These are phyloP conservation scores for Cucumis sativus DNA, from an alignment of 306 rosid genomes.

Conservation along the genomic window DNA sequence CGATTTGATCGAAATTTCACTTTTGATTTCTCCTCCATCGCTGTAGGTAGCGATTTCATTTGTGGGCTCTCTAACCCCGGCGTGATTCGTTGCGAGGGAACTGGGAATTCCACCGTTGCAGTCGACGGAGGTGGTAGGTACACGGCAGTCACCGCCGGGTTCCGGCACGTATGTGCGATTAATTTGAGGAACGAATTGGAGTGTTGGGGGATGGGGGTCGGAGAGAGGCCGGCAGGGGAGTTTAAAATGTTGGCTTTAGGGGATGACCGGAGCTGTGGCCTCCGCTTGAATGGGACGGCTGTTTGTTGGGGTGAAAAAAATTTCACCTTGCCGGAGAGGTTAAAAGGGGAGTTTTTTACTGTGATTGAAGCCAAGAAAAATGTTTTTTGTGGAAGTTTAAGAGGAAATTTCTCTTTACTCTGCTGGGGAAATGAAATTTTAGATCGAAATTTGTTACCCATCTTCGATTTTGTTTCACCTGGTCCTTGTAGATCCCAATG, in stretches of 20 bases:
- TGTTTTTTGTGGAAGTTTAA: slow-evolving; percentile 54
- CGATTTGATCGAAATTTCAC: background rate
- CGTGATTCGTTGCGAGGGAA: slow-evolving; percentile 32
- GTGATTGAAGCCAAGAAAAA: slow-evolving; percentile 44
- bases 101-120: background rate
- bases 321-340: slow-evolving; percentile 37
- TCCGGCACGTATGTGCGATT: slow-evolving; percentile 56
- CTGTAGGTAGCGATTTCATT: slow-evolving; percentile 52
- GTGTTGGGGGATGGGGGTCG: slow-evolving; percentile 58
- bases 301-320: slow-evolving; percentile 63
- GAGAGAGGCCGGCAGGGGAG: slow-evolving; percentile 21
- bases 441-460: slow-evolving; percentile 17
- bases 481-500: slow-evolving; percentile 54
- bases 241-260: slow-evolving; percentile 67
- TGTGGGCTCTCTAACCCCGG: slow-evolving; percentile 35
- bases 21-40: slow-evolving; percentile 25
- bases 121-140: slow-evolving; percentile 10
- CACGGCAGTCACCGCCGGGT: slow-evolving; percentile 34
- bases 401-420: slow-evolving; percentile 25
- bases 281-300: slow-evolving; percentile 20
- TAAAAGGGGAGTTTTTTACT: slow-evolving; percentile 19
- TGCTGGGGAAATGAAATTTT: slow-evolving; percentile 59
- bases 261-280: slow-evolving; percentile 52
- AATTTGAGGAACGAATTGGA: slow-evolving; percentile 14
- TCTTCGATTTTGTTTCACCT: slow-evolving; percentile 47